Evolutionary conservation across 805 yeast genomes (phyloP).

Genomic region (Candida tallmaniae): DNA sequence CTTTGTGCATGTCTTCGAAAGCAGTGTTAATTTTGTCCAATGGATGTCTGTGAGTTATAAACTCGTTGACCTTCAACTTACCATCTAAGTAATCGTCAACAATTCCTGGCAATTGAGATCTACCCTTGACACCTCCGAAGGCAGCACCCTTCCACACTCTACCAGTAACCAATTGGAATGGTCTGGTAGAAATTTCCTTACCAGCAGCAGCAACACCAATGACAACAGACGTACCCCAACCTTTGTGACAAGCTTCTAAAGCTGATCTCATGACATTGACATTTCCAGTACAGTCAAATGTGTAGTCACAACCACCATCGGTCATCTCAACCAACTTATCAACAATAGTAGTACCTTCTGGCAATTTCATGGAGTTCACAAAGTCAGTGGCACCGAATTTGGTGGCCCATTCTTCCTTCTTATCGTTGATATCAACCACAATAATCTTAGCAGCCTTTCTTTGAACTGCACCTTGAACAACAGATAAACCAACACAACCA

Average conservation of each 20-base stretch:
- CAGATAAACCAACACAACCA: constrained; percentile 96
- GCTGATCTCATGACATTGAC: constrained; percentile 94
- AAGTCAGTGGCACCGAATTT: constrained; percentile 96
- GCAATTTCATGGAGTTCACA: constrained; percentile 75
- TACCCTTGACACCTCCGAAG: constrained; percentile 98
- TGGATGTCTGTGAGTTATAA: constrained; percentile 84
- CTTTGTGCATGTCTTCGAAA: constrained; percentile 91
- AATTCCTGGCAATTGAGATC: constrained; percentile 87
- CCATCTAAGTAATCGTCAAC: constrained; percentile 84
- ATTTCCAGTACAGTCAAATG: constrained; percentile 98
- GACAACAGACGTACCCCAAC: constrained; percentile 95
- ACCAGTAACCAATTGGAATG: constrained; percentile 98
- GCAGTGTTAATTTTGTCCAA: constrained; percentile 80
- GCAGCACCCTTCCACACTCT: constrained; percentile 99
- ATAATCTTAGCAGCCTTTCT: constrained; percentile 79
- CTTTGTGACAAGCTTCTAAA: constrained; percentile 95
- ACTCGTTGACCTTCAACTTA: constrained; percentile 84
- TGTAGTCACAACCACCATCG: constrained; percentile 95
- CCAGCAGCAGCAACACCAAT: constrained; percentile 99
- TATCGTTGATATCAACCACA: constrained; percentile 82
- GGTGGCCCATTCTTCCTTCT: constrained; percentile 78
- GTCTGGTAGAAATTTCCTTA: constrained; percentile 92
- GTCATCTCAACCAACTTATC: constrained; percentile 82
- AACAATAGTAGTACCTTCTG: constrained; percentile 72
- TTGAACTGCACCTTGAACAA: constrained; percentile 87